Base-by-base conservation (phyloP, 805 yeast species). In the Metschnikowia kunwiensis region DNA sequence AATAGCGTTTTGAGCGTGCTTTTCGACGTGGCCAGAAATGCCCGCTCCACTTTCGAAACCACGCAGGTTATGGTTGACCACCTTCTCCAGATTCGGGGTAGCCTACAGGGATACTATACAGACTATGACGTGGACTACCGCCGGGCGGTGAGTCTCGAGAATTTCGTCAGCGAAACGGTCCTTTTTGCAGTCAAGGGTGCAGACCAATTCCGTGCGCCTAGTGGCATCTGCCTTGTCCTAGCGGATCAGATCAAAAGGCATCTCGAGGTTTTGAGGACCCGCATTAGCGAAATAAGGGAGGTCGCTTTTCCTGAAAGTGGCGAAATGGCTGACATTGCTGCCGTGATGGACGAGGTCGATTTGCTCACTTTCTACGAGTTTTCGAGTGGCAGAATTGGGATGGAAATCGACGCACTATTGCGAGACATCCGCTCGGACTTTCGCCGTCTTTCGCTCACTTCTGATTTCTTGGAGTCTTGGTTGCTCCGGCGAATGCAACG, bases 361-460 rank as follows among this genome's bases (percentile, higher is more conserved):
- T 22, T 30, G 19, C 11, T 30, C n/a, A 15, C 27, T 4, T 10
- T 22, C 3, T 30, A 15, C 17, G 19, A 22, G 7, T 11, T 15
- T 14, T n/a, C n/a, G n/a, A n/a, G n/a, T n/a, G n/a, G n/a, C n/a
- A n/a, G n/a, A n/a, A n/a, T n/a, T n/a, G n/a, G n/a, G n/a, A n/a
- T n/a, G n/a, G 36, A 32, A 20, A 32, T 26, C 13, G 36, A 32
- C 16, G 1, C 22, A 5, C 26, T 25, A 7, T 32, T 32, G 25
- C 12, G 36, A 15, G 25, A 10, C 5, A 30, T 30, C 3, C 21
- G 27, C 1, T 3, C 9, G 4, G 27, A 30, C 15, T 22, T 30
- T 22, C 8, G 5, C 15, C 26, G 33, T 10, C 25, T 30, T 9
- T 19, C 14, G 4, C 14, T 30, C 4, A 5, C 14, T 13, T 9